Evolutionary conservation across 2,329 filamentous ascomycete genomes (phyloP), one percentile per base, ranked within the genome.

Genomic region (Fusarium sterilihyphosum): DNA sequence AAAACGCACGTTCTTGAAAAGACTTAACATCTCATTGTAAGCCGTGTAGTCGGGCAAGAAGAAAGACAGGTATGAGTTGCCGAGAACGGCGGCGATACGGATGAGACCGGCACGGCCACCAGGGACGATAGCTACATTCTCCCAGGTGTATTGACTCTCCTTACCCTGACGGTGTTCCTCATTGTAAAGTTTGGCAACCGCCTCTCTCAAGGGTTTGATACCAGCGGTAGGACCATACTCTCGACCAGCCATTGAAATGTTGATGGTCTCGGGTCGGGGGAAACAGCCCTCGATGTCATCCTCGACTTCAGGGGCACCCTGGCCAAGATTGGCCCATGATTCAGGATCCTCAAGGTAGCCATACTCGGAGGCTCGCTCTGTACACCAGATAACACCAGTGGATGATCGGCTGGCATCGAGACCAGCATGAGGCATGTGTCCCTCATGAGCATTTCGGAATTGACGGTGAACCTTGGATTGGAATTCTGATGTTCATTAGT

Each of bases 101-200:
- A 98, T 98, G 84, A 98, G 86, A 56, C 96, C 96, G 40, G 96
- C 96, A 78, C 96, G 91, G 44, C 96, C 96, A 82, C 95, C 95
- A 52, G 96, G 96, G 8, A 98, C 96, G 81, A 98, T 97, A 82
- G 94, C 95, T 24, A 98, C 96, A 82, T 98, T 98, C 87, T 98
- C 96, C 93, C 94, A 98, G 11, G 94, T 97, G 83, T 98, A 98
- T 84, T 97, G 88, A 83, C 93, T 96, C 17, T 91, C 88, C 86
- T 96, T 97, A 80, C 93, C 94, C 85, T 96, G 86, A 74, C 96
- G 92, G 80, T 98, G 96, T 83, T 96, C 93, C 82, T 92, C 93
- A 80, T 98, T 98, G 89, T 98, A 98, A 71, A 98, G 89, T 68
- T 92, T 91, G 66, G 96, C 96, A 50, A 98, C 95, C 24, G 96